Evolutionary conservation across 2,329 filamentous ascomycete species (phyloP).

Genomic region (Herpotrichia juniperi): DNA sequence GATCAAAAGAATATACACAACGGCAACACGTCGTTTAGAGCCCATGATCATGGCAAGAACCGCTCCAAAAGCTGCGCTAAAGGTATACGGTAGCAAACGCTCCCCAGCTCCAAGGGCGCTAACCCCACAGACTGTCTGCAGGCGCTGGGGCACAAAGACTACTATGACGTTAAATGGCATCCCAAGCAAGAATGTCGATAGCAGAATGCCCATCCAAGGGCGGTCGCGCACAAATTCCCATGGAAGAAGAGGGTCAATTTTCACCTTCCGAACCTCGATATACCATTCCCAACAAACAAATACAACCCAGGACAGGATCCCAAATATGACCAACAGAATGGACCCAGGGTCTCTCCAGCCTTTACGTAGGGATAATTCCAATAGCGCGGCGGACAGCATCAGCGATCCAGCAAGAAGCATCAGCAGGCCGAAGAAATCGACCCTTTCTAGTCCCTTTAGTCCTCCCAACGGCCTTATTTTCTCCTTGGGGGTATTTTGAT

Average conservation of each 20-base stretch:
- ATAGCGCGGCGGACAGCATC: slow-evolving; percentile 7
- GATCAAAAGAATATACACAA: slow-evolving; percentile 2
- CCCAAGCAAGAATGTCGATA: slow-evolving; percentile 7
- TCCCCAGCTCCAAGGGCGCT: not conserved
- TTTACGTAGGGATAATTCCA: slow-evolving; percentile 8
- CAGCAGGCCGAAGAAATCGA: slow-evolving; percentile 6
- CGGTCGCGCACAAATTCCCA: slow-evolving; percentile 9
- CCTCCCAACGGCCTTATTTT: not conserved
- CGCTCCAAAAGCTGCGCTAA: not conserved
- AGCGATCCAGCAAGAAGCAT: slow-evolving; percentile 10
- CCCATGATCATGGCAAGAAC: not conserved
- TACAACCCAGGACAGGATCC: slow-evolving; percentile 4
- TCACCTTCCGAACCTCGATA: not conserved
- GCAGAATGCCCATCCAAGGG: slow-evolving; percentile 9
- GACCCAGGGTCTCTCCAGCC: slow-evolving; percentile 5
- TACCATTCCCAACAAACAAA: slow-evolving; percentile 12
- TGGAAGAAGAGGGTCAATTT: slow-evolving; percentile 10
- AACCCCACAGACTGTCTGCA: not conserved
- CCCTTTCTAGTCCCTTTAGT: slow-evolving; percentile 1
- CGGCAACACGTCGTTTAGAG: slow-evolving; percentile 3
- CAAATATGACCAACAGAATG: slow-evolving; percentile 10
- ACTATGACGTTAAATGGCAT: slow-evolving; percentile 9
- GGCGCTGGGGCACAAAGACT: slow-evolving; percentile 6
- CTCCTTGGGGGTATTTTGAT: not conserved
- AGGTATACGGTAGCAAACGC: not conserved